A percentile compares a stretch with the other conserved stretches of the same genome.
Evolutionary conservation across 2,329 filamentous ascomycete species (phyloP).

Genomic region (Leptographium galeiforme): DNA sequence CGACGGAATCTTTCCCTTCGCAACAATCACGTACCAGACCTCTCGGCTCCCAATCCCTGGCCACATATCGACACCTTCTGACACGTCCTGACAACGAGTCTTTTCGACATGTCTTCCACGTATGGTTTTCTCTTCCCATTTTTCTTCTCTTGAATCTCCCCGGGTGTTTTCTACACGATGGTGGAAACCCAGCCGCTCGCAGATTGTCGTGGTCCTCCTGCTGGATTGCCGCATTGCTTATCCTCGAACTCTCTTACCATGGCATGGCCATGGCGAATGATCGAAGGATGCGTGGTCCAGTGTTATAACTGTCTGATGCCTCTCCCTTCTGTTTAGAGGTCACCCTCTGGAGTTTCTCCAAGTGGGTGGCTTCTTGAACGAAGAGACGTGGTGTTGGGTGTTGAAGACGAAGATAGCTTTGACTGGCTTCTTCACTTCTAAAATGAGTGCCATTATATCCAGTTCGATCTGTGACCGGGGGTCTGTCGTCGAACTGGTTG

Average conservation of each 20-base stretch:
- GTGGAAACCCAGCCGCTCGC: constrained; percentile 21
- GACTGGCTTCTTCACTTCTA: constrained; percentile 50
- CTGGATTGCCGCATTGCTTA: constrained; percentile 36
- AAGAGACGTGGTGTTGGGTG: constrained; percentile 54
- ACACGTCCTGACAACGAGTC: neutral
- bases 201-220: constrained; percentile 80
- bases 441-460: constrained; percentile 50
- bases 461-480: constrained; percentile 14
- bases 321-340: constrained; percentile 42
- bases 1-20: neutral
- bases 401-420: constrained; percentile 57
- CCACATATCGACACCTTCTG: neutral
- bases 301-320: constrained; percentile 58
- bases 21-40: neutral
- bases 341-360: constrained; percentile 12
- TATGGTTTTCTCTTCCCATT: constrained; percentile 6
- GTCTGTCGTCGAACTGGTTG: neutral
- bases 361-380: constrained; percentile 28
- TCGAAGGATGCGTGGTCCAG: constrained; percentile 38
- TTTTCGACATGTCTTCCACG: constrained; percentile 9
- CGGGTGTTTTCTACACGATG: neutral
- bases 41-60: neutral
- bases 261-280: neutral
- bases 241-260: neutral
- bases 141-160: neutral